These are phyloP conservation scores for Lipomyces orientalis DNA, from an alignment of 805 yeast species.

Conservation along the genomic window DNA sequence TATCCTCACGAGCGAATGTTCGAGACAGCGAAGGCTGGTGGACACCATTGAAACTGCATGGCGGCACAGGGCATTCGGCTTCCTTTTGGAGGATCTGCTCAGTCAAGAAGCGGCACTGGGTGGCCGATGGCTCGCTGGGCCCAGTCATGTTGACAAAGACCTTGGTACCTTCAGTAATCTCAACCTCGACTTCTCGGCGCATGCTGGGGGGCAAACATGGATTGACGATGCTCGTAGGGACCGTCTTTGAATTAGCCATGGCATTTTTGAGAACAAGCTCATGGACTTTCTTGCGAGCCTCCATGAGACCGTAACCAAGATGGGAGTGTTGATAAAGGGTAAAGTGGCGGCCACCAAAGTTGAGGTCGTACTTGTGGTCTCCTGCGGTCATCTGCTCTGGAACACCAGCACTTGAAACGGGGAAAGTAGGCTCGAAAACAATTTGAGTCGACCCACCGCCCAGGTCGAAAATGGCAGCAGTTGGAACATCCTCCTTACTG, in stretches of 20 bases:
- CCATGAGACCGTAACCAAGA: constrained; percentile 93
- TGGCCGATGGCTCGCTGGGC: constrained; percentile 65
- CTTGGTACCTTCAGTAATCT: constrained; percentile 44
- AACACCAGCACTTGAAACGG: constrained; percentile 47
- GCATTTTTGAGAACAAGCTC: constrained; percentile 59
- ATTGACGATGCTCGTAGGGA: constrained; percentile 54
- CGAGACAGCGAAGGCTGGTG: constrained; percentile 90
- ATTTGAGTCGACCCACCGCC: constrained; percentile 99
- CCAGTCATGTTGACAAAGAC: constrained; percentile 70
- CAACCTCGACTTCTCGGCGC: constrained; percentile 63
- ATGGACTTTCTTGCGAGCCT: constrained; percentile 87
- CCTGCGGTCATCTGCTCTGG: constrained; percentile 76
- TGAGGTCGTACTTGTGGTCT: constrained; percentile 80
- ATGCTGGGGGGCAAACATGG: constrained; percentile 91
- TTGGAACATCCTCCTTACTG: constrained; percentile 68
- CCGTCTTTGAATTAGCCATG: constrained; percentile 14
- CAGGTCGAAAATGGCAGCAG: constrained; percentile 96
- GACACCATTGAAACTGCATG: constrained; percentile 96
- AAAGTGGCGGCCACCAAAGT: constrained; percentile 82
- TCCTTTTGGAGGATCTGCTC: constrained; percentile 86
- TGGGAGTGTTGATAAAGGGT: constrained; percentile 91
- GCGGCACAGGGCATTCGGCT: constrained; percentile 68
- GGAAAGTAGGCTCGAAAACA: constrained; percentile 91
- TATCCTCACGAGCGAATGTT: constrained; percentile 75
- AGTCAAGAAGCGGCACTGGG: constrained; percentile 86